phyloP scores from a whole-genome alignment of 345 rosid genomes.

The Nephelium lappaceum region DNA sequence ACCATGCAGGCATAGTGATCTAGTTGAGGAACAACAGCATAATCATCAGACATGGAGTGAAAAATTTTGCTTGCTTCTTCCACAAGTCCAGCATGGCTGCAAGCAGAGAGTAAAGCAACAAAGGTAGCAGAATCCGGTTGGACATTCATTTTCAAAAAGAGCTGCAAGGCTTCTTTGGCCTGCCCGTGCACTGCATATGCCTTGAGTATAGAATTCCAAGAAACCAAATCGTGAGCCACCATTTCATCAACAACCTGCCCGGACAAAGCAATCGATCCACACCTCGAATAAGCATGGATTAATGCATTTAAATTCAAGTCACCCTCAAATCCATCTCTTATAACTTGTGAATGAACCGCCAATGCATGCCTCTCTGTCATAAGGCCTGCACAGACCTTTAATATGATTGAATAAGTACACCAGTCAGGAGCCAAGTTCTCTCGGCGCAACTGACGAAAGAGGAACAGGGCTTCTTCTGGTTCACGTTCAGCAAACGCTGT shows the following conservation, averaged over 20 bases:
- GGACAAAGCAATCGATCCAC: slow-evolving; percentile 65
- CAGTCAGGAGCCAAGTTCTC: no score
- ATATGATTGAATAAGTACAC: no score
- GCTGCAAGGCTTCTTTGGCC: slow-evolving; percentile 61
- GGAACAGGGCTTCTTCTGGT: no score
- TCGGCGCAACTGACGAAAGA: no score
- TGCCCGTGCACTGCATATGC: slow-evolving; percentile 79
- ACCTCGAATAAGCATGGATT: slow-evolving; percentile 85
- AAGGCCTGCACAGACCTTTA: slow-evolving; percentile 79
- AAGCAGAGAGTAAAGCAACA: slow-evolving; percentile 79
- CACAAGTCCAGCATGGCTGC: slow-evolving; percentile 84
- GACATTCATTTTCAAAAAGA: slow-evolving; percentile 61
- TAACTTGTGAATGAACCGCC: slow-evolving; percentile 62
- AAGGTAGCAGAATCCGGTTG: slow-evolving; percentile 76
- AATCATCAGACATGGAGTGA: slow-evolving; percentile 52
- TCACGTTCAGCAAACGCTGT: slow-evolving; percentile 80
- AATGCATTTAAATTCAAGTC: slow-evolving; percentile 67
- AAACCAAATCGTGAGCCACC: slow-evolving; percentile 53
- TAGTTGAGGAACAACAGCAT: slow-evolving; percentile 58
- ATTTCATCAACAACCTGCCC: slow-evolving; percentile 66
- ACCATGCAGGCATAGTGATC: slow-evolving; percentile 87
- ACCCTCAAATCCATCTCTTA: slow-evolving; percentile 60
- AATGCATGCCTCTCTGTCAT: slow-evolving; percentile 57
- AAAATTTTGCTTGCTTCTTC: no score
- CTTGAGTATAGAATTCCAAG: slow-evolving; percentile 92